Evolutionary conservation across 2,329 filamentous ascomycete genomes (phyloP).

Genomic region (Hymenoscyphus linearis): DNA sequence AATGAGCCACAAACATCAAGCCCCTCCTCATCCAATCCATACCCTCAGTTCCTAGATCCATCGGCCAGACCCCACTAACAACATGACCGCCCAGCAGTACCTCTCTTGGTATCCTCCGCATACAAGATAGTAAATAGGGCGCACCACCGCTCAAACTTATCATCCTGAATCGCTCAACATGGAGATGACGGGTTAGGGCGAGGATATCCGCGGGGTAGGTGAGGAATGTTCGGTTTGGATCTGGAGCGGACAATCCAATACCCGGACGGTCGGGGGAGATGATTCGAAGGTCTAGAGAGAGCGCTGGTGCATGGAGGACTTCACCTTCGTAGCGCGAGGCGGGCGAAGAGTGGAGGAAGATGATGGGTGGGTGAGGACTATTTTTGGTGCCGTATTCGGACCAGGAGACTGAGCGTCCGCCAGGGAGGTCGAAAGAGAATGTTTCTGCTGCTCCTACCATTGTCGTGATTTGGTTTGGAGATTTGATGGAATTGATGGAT

Average conservation of each 20-base stretch:
- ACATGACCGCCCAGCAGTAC: conserved; percentile 5
- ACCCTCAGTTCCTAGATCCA: conserved; percentile 9
- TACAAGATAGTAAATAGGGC: conserved; percentile 42
- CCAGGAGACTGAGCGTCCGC: conserved; percentile 28
- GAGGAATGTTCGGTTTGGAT: conserved; percentile 20
- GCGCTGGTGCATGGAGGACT: conserved; percentile 27
- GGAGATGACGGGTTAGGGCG: conserved; percentile 37
- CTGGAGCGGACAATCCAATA: conserved; percentile 36
- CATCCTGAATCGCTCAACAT: conserved; percentile 38
- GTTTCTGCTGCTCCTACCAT: conserved; percentile 2
- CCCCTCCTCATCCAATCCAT: conserved; percentile 7
- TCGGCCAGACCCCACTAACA: conserved; percentile 11
- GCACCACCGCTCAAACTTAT: conserved; percentile 42
- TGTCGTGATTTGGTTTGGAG: background rate
- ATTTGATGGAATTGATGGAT: background rate
- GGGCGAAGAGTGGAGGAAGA: conserved; percentile 41
- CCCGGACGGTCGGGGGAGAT: conserved; percentile 39
- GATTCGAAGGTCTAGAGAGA: conserved; percentile 31
- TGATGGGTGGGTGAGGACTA: conserved; percentile 15
- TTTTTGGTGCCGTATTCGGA: conserved; percentile 34
- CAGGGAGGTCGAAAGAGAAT: background rate
- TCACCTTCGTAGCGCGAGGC: conserved; percentile 37
- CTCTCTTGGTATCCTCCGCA: conserved; percentile 31
- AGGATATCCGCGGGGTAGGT: conserved; percentile 41
- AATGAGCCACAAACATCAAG: conserved; percentile 5